These are phyloP conservation scores for Cadophora sp. DNA, from an alignment of 2,329 filamentous ascomycete genomes.

Conservation along the genomic window DNA sequence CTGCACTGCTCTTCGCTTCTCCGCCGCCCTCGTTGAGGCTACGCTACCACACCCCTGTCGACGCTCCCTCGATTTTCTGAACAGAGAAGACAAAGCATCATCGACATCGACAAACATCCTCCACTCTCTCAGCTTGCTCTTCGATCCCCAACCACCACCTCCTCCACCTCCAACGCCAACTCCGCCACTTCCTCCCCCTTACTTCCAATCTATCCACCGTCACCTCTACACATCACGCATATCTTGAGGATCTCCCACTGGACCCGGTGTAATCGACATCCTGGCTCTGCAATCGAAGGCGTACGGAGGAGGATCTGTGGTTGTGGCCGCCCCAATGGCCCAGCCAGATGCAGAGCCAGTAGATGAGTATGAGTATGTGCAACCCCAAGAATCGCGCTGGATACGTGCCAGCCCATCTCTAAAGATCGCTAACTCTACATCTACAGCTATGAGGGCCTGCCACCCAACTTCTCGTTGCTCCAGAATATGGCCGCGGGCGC, in stretches of 20 bases:
- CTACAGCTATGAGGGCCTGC: conserved; percentile 84
- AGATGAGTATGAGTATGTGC: conserved; percentile 71
- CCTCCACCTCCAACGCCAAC: neutral
- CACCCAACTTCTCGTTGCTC: conserved; percentile 89
- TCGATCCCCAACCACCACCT: neutral
- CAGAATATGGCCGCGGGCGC: conserved; percentile 97
- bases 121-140: neutral
- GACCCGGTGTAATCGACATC: conserved; percentile 52
- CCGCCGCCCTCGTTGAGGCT: neutral
- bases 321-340: conserved; percentile 73
- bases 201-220: neutral
- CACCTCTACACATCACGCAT: conserved; percentile 12
- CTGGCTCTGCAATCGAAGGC: conserved; percentile 67
- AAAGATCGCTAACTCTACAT: conserved; percentile 34
- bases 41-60: conserved; percentile 12
- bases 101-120: conserved; percentile 10
- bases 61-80: conserved; percentile 7
- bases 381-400: conserved; percentile 22
- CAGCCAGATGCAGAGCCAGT: conserved; percentile 68
- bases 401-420: conserved; percentile 8
- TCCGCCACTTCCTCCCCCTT: neutral
- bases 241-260: conserved; percentile 23
- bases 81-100: conserved; percentile 12
- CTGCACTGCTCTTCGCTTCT: conserved; percentile 1
- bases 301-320: conserved; percentile 69